phyloP scores from a whole-genome alignment of 345 rosid species.

The Euphorbia tirucalli region DNA sequence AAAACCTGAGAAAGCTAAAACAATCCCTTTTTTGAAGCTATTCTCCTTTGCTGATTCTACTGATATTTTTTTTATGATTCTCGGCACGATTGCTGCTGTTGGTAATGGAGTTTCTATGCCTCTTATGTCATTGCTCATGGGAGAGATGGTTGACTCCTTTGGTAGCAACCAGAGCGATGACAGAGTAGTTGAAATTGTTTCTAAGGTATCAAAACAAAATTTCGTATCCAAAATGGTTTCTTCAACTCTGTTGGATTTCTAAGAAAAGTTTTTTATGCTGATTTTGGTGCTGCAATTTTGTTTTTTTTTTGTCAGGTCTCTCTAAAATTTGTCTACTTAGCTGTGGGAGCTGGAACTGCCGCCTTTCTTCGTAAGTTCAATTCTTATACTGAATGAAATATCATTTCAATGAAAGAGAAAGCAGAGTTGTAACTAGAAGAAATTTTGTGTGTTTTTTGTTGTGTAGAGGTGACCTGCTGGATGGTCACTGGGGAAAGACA shows the following conservation, averaged over 20 bases:
- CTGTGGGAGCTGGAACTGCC: slow-evolving; percentile 28
- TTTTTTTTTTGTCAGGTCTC: slow-evolving; percentile 37
- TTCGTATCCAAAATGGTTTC: not conserved
- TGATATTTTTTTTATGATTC: slow-evolving; percentile 30
- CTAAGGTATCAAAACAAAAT: slow-evolving; percentile 26
- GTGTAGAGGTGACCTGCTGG: slow-evolving; percentile 45
- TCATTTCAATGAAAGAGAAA: not conserved
- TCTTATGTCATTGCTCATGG: slow-evolving; percentile 36
- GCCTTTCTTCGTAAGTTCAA: slow-evolving; percentile 26
- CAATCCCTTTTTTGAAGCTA: slow-evolving; percentile 37
- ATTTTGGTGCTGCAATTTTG: not conserved
- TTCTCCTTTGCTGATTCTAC: slow-evolving; percentile 40
- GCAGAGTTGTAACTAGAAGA: not conserved
- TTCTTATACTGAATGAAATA: not conserved
- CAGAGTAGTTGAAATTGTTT: slow-evolving; percentile 23
- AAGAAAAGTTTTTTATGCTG: not conserved
- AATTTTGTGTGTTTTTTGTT: not conserved
- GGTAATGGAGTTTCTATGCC: slow-evolving; percentile 38
- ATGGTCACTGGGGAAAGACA: slow-evolving; percentile 51
- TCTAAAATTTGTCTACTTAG: slow-evolving; percentile 35
- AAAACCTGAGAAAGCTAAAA: slow-evolving; percentile 12
- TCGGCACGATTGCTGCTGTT: slow-evolving; percentile 33
- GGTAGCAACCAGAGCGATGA: slow-evolving; percentile 26
- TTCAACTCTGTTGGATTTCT: not conserved
- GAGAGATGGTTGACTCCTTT: slow-evolving; percentile 37